Evolutionary conservation across 306 rosid genomes (phyloP), one percentile per base, ranked within the genome.

Genomic region (Trifolium pratense): DNA sequence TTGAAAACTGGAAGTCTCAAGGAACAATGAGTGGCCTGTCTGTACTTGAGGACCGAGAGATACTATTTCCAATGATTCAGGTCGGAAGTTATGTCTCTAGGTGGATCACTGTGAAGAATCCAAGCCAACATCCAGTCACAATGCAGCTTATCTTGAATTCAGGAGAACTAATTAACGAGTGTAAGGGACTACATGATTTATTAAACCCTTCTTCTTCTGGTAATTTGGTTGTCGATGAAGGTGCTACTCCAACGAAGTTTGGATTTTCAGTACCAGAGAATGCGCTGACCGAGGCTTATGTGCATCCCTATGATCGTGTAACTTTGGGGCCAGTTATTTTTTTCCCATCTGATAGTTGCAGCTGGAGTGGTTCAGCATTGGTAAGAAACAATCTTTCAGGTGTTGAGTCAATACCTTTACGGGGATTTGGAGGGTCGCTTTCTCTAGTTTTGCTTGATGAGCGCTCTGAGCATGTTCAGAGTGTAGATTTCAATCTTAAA

Each of bases 331-430:
- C 97, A 34, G 76, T 94, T 77, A 45, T 80, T 46, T 93, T 91
- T 81, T 83, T 80, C 71, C 98, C 98, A 80, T 91, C 92, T 5
- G 80, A 75, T 73, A 79, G 88, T 60, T 93, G 98, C 66, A 73
- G 80, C 67, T 93, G 97, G 97, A 88, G 83, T 82, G 89, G 97
- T 84, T 93, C 98, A 6, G 97, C 88, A 63, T 80, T 93, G 78
- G 81, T 93, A 80, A 91, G 98, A 77, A 93, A 91, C 86, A 93
- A 91, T 84, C 94, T 93, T 63, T 88, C 98, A 23, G 98, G 98
- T 40, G 96, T 89, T 58, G 98, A 93, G 77, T 91, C 94, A 88
- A 64, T 89, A 71, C 83, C 89, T 31, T 79, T 93, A 77, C 83
- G 78, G 67, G 98, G 96, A 18, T 76, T 79, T 72, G 97, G 98